Evolutionary conservation across 2,329 filamentous ascomycete species (phyloP).

Genomic region (Nemania sp.): DNA sequence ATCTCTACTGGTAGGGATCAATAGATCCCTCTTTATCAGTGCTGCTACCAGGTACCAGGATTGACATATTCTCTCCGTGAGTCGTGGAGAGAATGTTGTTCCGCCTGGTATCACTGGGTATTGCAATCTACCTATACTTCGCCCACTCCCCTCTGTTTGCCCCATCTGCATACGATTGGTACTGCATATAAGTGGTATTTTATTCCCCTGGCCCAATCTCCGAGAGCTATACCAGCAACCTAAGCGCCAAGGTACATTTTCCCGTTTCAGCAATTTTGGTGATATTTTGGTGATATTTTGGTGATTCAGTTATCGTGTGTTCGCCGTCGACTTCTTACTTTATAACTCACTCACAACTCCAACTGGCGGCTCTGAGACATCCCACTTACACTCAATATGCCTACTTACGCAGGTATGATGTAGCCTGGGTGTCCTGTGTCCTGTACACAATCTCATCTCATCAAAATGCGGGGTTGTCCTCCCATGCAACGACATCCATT

Average conservation of each 20-base stretch:
- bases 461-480: background rate
- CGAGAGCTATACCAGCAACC: background rate
- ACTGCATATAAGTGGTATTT: no score
- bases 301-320: no score
- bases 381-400: background rate
- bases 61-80: no score
- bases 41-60: no score
- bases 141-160: background rate
- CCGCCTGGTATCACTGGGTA: no score
- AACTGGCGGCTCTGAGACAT: conserved; percentile 3
- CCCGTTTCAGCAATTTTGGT: conserved; percentile 19
- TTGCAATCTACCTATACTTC: no score
- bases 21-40: background rate
- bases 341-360: conserved; percentile 1
- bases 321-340: no score
- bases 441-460: background rate
- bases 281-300: background rate
- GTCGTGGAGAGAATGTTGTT: background rate
- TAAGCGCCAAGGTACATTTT: conserved; percentile 23
- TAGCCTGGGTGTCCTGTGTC: background rate
- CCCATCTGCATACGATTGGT: no score
- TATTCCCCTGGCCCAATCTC: conserved; percentile 7
- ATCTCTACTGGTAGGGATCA: background rate
- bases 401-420: background rate
- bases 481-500: conserved; percentile 20